Evolutionary conservation across 495 filamentous ascomycete species (phyloP), one percentile per base, ranked within the genome.

Genomic region (Podospora anserina): DNA sequence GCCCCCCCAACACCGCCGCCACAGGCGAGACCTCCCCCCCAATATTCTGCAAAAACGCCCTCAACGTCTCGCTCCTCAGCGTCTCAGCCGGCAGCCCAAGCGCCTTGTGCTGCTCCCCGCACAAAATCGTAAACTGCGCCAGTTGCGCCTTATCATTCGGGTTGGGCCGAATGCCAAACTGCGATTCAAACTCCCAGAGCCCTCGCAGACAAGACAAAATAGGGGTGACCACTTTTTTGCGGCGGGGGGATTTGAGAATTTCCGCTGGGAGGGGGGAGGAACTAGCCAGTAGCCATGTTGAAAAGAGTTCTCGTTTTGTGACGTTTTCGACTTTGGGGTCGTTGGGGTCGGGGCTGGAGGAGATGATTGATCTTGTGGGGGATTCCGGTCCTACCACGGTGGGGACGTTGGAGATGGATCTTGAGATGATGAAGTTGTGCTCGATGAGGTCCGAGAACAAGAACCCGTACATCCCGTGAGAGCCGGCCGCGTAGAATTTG

Each of bases 381-480:
- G 92, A 89, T 73, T 98, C 95, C 0, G 83, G 72, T 20, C 88
- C 86, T 5, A 88, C 73, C 5, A 78, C 66, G 2, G 95, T 92
- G 1, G 84, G 71, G 2, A 89, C 75, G 70, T 98, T 97, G 27
- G 91, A 89, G 69, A 90, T 90, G 65, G 90, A 86, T 53, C 95
- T 89, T 81, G 96, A 89, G 69, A 97, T 88, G 54, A 95, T 88
- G 69, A 91, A 99, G 67, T 92, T 88, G 76, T 98, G 95, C 59
- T 84, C 83, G 73, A 96, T 91, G 15, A 99, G 83, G 75, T 99
- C 95, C 23, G 92, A 90, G 78, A 99, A 99, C 64, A 96, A 89
- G 76, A 91, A 99, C 32, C 96, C 96, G 78, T 96, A 97, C 74
- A 97, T 85, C 27, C 95, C 95, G 76, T 97, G 93, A 13, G 90